Evolutionary conservation across 2,329 filamentous ascomycete genomes (phyloP), one percentile per base, ranked within the genome.

Genomic region (Beauveria australis): DNA sequence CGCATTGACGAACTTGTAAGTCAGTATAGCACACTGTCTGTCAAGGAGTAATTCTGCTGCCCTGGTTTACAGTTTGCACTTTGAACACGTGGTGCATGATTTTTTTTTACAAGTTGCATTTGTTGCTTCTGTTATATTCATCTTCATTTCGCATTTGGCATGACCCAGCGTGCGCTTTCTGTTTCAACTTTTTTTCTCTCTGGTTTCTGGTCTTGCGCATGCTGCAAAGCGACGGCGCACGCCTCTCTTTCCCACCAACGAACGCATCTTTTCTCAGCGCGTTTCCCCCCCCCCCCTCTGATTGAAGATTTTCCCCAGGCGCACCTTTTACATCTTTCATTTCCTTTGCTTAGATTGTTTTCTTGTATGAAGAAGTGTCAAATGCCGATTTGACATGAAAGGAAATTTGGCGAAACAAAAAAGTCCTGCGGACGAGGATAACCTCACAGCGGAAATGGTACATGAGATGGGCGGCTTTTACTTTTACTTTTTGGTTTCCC

Each of bases 1-100:
- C 87, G 87, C 70, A 87, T 91, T 63, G 79, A 84, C 63, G 80
- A 84, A 69, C 72, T 85, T 19, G 78, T 80, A 2, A 66, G 67
- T 53, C 78, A 75, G 58, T 77, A 77, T 65, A 70, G 69, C 33
- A 18, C 53, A 16, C 56, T 37, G n/a, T 22, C 56, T 24, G 24
- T 22, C 14, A 8, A 59, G 37, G 30, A 18, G 26, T 59, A 24
- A 33, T 9, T 12, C n/a, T 16, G 22, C n/a, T 28, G 18, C 40
- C n/a, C 49, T 19, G 22, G 7, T 19, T 4, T 9, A 28, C 16
- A 5, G 12, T n/a, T 22, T 10, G 16, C 43, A 2, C 19, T 10
- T 40, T 24, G 4, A 10, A 10, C 12, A 26, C 12, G 4, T 10
- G 19, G 40, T 9, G 33, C 16, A 16, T 54, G 3, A 2, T 43